Base-by-base conservation (phyloP, 345 rosid genomes). In the Hibiscus tridactylites region DNA sequence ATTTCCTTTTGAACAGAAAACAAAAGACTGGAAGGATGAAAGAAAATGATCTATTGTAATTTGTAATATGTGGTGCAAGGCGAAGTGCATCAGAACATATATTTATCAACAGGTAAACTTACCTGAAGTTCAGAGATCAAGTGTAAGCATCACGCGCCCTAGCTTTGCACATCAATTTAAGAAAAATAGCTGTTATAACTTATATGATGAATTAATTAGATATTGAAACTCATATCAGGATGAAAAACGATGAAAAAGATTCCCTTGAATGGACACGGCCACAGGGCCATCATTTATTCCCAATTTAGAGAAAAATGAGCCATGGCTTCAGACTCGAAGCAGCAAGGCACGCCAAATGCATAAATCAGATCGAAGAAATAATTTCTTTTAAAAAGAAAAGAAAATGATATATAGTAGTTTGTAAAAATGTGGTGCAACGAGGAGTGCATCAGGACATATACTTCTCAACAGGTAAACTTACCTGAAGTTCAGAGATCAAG, bases 401-500 rank as follows among this genome's bases (percentile, higher is more conserved):
- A 16, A 61, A 33, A 61, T 33, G 2, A 31, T 8, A 6, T 7
- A 3, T 16, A 33, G 24, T 33, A 61, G 15, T 17, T 17, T 54
- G 61, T 2, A 57, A 61, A 2, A 6, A 17, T n/a, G 37, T 26
- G 57, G 35, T 31, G 19, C 42, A 61, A 46, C 1, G 29, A 5
- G 68, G 49, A 59, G 79, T 17, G 87, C 89, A 84, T 85, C 87
- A 81, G 89, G 71, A 15, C 29, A 44, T 50, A 58, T 71, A 64
- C 46, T 79, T 80, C 17, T 85, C 87, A 59, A 85, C 91, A 86
- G 68, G 65, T 74, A 73, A 79, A 82, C 86, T 82, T 84, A 84
- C 88, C 89, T 85, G 86, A 83, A 79, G 81, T 84, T 84, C 87
- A 88, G 91, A 78, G 86, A 88, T 85, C 91, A 88, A 85, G 91